A percentile compares a stretch with the other conserved stretches of the same genome.
Conservation (phyloP, 768 basidiomycete species). For the Mycena metata region DNA sequence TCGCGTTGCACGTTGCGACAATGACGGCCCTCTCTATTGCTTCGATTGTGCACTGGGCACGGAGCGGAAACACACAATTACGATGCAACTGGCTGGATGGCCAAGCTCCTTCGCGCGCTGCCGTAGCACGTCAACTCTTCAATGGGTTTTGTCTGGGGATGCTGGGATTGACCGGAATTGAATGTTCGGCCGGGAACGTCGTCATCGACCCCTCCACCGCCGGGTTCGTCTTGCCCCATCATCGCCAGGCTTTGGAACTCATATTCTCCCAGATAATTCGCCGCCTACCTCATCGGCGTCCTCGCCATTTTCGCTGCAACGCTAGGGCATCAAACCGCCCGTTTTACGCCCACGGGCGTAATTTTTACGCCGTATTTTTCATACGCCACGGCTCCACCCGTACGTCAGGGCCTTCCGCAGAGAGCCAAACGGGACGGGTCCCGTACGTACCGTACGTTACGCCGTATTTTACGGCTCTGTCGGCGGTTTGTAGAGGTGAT, state of each 20-base stretch:
- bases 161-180: conserved; percentile 79
- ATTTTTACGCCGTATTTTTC: too few relatives aligned
- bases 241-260: too few relatives aligned
- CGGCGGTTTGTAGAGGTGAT: too few relatives aligned
- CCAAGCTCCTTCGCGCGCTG: conserved; percentile 45
- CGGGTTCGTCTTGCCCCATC: conserved; percentile 54
- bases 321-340: too few relatives aligned
- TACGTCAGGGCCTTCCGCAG: too few relatives aligned
- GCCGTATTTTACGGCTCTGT: too few relatives aligned
- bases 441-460: too few relatives aligned
- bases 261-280: conserved; percentile 63
- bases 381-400: too few relatives aligned
- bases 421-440: too few relatives aligned
- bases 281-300: conserved; percentile 69
- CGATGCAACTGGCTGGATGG: conserved; percentile 67
- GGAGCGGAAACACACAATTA: conserved; percentile 62
- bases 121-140: conserved; percentile 64
- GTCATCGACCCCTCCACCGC: conserved; percentile 67
- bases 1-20: conserved; percentile 72
- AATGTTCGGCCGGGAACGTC: conserved; percentile 76
- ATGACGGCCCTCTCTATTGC: conserved; percentile 69
- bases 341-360: too few relatives aligned
- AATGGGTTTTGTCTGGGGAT: conserved; percentile 79
- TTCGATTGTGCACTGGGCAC: conserved; percentile 64
- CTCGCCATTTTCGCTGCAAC: conserved; percentile 59